Conservation (phyloP, 371 early-diverging fungal genomes). For the Mucor circinelloides region DNA sequence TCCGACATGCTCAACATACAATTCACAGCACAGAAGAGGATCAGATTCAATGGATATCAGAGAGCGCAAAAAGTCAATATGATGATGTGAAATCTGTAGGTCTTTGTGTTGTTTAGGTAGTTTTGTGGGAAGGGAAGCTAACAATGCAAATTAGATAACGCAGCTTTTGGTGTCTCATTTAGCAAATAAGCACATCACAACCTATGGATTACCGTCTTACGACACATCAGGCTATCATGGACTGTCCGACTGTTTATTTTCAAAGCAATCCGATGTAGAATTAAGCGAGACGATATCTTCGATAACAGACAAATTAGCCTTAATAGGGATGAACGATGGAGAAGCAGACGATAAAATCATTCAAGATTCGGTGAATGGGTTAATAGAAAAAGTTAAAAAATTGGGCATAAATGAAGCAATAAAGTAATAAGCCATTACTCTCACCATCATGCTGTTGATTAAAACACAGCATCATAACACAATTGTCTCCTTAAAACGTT, state of each 20-base stretch:
- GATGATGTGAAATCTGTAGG: constrained; percentile 41
- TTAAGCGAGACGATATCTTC: constrained; percentile 31
- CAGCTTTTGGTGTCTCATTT: constrained; percentile 47
- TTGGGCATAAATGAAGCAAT: constrained; percentile 28
- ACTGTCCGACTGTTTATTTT: constrained; percentile 37
- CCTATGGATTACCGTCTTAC: constrained; percentile 31
- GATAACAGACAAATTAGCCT: constrained; percentile 26
- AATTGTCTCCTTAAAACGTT: neutral
- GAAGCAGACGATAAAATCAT: constrained; percentile 12
- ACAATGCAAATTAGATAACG: constrained; percentile 28
- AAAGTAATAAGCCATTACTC: neutral
- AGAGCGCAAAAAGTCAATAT: constrained; percentile 37
- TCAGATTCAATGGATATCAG: constrained; percentile 8
- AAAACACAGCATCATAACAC: neutral
- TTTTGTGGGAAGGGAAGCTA: neutral
- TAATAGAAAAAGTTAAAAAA: constrained; percentile 47
- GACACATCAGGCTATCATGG: constrained; percentile 24
- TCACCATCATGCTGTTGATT: neutral
- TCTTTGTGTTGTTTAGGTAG: neutral
- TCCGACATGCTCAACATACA: constrained; percentile 28
- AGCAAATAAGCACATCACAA: constrained; percentile 40
- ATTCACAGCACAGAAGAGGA: constrained; percentile 1
- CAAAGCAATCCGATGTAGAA: constrained; percentile 26
- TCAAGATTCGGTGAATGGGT: constrained; percentile 32
- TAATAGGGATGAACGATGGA: constrained; percentile 18